phyloP scores from a whole-genome alignment of 2,329 filamentous ascomycete genomes.

The Fusarium tanahbumbuense region DNA sequence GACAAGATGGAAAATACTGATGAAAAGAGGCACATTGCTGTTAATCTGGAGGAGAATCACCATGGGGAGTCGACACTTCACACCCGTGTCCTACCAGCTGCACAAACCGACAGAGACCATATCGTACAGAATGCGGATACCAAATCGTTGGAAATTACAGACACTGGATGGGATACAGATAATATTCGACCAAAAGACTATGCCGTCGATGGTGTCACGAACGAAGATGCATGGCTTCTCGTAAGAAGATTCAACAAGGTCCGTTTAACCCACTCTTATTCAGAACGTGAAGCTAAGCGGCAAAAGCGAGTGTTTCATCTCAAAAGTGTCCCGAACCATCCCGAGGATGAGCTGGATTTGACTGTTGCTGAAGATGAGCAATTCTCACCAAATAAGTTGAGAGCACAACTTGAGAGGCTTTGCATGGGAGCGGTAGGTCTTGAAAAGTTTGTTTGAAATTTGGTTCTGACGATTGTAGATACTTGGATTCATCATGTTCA shows the following conservation, averaged over 20 bases:
- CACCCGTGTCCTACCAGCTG: not conserved
- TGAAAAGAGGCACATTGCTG: not conserved
- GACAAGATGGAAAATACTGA: not conserved
- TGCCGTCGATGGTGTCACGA: not conserved
- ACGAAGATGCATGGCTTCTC: slow-evolving; percentile 26
- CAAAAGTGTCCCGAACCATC: not conserved
- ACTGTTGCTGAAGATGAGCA: slow-evolving; percentile 75
- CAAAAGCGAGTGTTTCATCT: slow-evolving; percentile 28
- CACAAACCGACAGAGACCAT: rapidly evolving
- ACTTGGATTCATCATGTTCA: not conserved
- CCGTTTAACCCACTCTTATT: rapidly evolving
- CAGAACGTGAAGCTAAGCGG: too few relatives aligned
- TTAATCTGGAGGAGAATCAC: not conserved
- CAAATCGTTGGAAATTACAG: not conserved
- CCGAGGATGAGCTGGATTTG: slow-evolving; percentile 17
- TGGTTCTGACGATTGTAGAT: not conserved
- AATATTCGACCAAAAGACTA: not conserved
- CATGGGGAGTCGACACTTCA: not conserved
- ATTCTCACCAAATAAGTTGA: slow-evolving; percentile 82
- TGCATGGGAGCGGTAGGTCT: slow-evolving; percentile 79
- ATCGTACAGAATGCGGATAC: rapidly evolving
- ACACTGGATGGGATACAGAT: not conserved
- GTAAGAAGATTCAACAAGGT: slow-evolving; percentile 29
- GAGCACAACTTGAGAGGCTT: slow-evolving; percentile 78
- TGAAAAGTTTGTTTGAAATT: too few relatives aligned